Evolutionary conservation across 2,329 filamentous ascomycete species (phyloP).

Genomic region (Trichoderma simmonsii): DNA sequence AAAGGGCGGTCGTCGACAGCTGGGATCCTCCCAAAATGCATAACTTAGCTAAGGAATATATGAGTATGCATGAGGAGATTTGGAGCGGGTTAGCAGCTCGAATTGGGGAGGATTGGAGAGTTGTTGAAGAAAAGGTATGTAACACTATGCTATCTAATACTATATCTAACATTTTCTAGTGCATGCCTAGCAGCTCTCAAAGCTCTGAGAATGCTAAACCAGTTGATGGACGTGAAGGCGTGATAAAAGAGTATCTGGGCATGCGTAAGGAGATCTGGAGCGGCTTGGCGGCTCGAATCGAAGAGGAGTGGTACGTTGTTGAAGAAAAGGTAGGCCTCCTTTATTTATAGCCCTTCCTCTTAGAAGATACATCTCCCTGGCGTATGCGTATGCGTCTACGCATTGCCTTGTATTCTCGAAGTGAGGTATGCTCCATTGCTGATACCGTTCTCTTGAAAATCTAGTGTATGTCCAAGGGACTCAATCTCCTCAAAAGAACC

Average conservation of each 20-base stretch:
- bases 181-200: neutral
- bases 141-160: neutral
- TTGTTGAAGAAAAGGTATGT: neutral
- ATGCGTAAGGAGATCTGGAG: neutral
- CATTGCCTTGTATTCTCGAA: neutral
- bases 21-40: neutral
- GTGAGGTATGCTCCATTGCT: neutral
- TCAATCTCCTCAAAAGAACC: neutral
- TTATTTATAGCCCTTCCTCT: neutral
- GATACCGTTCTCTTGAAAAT: neutral
- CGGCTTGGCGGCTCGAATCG: neutral
- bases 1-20: neutral
- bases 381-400: neutral
- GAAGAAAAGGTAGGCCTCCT: neutral
- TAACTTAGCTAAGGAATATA: neutral
- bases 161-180: neutral
- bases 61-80: neutral
- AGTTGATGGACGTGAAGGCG: neutral
- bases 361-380: rapidly evolving
- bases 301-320: neutral
- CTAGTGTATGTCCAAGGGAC: neutral
- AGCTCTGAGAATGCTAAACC: neutral
- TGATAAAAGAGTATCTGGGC: neutral
- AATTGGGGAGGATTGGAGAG: neutral
- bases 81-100: neutral